Evolutionary conservation across 208 protist species (phyloP).

Genomic region (Herpetomonas tarakana): DNA sequence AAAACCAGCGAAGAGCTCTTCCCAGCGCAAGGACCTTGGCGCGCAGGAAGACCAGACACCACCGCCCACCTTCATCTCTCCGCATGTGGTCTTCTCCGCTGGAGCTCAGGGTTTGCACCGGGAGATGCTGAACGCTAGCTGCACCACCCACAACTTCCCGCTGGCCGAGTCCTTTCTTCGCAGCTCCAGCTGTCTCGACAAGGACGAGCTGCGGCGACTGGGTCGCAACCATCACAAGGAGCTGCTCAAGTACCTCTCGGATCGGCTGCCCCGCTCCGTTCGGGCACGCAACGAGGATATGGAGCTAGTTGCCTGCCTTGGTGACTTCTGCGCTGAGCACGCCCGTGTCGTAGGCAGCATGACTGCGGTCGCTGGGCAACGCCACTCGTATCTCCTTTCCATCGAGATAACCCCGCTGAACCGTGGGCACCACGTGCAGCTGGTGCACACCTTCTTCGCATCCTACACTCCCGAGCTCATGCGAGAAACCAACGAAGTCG

Average conservation of each 20-base stretch:
- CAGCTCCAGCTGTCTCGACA: constrained; percentile 21
- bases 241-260: constrained; percentile 12
- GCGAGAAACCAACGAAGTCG: constrained; percentile 62
- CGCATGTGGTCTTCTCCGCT: too few species aligned
- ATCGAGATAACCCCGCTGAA: not conserved
- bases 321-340: too few species aligned
- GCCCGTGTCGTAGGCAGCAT: too few species aligned
- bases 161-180: constrained; percentile 47
- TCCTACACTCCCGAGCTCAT: constrained; percentile 44
- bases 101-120: not conserved
- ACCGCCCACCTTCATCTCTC: too few species aligned
- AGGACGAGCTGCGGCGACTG: too few species aligned
- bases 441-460: constrained; percentile 79
- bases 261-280: not conserved
- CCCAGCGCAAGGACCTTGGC: too few species aligned
- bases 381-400: too few species aligned
- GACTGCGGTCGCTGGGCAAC: too few species aligned
- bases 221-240: not conserved
- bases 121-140: not conserved
- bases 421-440: constrained; percentile 10
- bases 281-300: constrained; percentile 38
- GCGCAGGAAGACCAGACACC: too few species aligned
- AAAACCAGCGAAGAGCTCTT: too few species aligned
- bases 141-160: constrained; percentile 35
- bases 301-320: constrained; percentile 41